Base-by-base conservation (phyloP, 352 stramenopile genomes). In the Phytopythium kandeliae region DNA sequence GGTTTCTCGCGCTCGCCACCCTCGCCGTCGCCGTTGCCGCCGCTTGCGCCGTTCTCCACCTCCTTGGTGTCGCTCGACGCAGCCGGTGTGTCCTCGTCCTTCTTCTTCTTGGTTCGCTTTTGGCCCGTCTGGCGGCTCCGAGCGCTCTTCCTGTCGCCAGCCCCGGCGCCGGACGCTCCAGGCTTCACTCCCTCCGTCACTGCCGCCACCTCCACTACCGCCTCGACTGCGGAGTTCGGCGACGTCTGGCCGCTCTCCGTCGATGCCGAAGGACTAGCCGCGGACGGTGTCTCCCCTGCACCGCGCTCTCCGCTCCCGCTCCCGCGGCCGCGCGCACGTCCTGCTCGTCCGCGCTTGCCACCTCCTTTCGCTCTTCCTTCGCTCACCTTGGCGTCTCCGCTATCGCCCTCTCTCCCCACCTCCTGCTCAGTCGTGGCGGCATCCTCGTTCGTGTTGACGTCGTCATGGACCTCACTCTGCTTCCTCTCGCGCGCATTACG, bases 221-320 rank as follows among this genome's bases (percentile, higher is more conserved):
- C n/a, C n/a, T n/a, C n/a, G n/a, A n/a, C 37, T 4, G n/a, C 37
- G 19, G 37, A 10, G 19, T 4, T 44, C 7, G 19, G 9, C 10
- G 17, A 16, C 10, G 16, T 28, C 17, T 28, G 15, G 8, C 3
- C 19, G 15, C 13, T 10, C 7, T 41, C 19, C n/a, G 28, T 51
- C 30, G 30, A 28, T 7, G 24, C 17, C 1, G 19, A 11, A 4
- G 16, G 19, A 21, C n/a, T 41, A 11, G 15, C 31, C 30, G 0
- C 45, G 19, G 17, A 28, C 19, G 16, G 3, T 17, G 28, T 7
- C 12, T 15, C 26, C n/a, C 58, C 48, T 9, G 60, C 63, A 57
- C 71, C 60, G 51, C 67, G 59, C 43, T 58, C 50, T 47, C 66
- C 64, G 53, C 69, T 57, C 31, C 63, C 66, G 46, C 71, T 65